phyloP scores from a whole-genome alignment of 2,329 filamentous ascomycete species.

The Mariannaea elegans region DNA sequence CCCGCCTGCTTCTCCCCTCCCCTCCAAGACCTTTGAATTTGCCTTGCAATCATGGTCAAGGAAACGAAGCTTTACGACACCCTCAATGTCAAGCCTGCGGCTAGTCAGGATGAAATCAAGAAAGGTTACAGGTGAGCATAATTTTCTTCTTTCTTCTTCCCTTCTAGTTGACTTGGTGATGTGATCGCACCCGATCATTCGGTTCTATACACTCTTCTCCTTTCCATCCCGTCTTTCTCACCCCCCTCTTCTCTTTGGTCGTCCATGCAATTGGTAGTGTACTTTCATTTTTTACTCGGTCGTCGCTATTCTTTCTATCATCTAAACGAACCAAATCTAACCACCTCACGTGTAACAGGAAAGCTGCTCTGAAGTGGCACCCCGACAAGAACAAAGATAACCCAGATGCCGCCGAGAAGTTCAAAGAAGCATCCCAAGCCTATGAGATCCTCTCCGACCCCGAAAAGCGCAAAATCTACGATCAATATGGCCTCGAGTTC shows the following conservation, averaged over 20 bases:
- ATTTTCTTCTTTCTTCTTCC: constrained; percentile 3
- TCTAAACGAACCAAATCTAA: constrained; percentile 43
- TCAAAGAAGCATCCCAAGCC: constrained; percentile 97
- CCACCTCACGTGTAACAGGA: constrained; percentile 59
- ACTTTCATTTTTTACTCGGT: constrained; percentile 1
- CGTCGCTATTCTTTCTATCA: not conserved
- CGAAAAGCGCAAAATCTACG: constrained; percentile 95
- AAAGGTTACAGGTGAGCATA: constrained; percentile 84
- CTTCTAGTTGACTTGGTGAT: not conserved
- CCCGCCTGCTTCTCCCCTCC: not conserved
- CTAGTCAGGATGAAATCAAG: constrained; percentile 93
- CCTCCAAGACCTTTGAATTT: constrained; percentile 18
- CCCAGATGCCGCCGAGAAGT: constrained; percentile 85
- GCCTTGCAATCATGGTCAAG: constrained; percentile 76
- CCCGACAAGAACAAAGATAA: constrained; percentile 99
- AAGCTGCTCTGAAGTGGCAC: constrained; percentile 90
- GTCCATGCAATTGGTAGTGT: not conserved
- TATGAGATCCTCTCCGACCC: constrained; percentile 98
- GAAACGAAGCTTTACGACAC: constrained; percentile 96
- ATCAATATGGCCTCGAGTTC: constrained; percentile 94
- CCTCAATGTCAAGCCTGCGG: constrained; percentile 79
- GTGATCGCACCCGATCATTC: not conserved
- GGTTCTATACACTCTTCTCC: not conserved
- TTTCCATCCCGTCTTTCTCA: not conserved
- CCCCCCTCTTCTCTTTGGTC: not conserved